Evolutionary conservation across 2,329 filamentous ascomycete species (phyloP), one percentile per base, ranked within the genome.

Genomic region (Ascosphaera apis): DNA sequence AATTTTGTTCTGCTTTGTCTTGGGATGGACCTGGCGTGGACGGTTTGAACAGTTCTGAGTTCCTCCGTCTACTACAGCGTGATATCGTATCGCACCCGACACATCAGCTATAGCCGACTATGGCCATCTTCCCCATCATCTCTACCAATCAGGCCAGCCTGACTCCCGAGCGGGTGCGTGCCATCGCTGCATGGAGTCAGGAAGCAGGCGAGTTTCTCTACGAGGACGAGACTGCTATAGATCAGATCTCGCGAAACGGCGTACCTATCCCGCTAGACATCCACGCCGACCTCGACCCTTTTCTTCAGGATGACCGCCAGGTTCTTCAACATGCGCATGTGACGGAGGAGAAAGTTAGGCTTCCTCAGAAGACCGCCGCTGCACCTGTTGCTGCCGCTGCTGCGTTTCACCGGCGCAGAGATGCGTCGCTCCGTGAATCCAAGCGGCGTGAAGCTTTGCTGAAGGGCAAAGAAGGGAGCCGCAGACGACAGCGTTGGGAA

Each of bases 401-500:
- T 6, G 31, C 36, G 3, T 37, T n/a, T n/a, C n/a, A 37, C 21
- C 13, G 35, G 37, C 9, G 41, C 40, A 19, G 47, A 50, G 40
- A 42, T 41, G 25, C 47, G 42, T 28, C 43, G 44, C 36, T 41
- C 42, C 12, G 50, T 45, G 45, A 56, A 42, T 74, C 68, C 45
- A 72, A 70, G 48, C 57, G 68, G 36, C 72, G 84, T 13, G 82
- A 92, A 44, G 69, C 73, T 2, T 51, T 91, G 36, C 62, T 88
- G 21, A 91, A 83, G 59, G 86, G 86, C 38, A 91, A 91, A 45
- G 83, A 93, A 54, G 86, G 86, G 23, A 86, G 72, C 47, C 69
- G 86, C 25, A 74, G 86, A 48, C 67, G 86, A 35, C 75, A 86
- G 47, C 68, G 86, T 38, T 95, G 84, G 83, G 88, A 98, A 62